These are phyloP conservation scores for Aristolochia californica DNA, from an alignment of 164 flowering plant genomes.

Conservation along the genomic window DNA sequence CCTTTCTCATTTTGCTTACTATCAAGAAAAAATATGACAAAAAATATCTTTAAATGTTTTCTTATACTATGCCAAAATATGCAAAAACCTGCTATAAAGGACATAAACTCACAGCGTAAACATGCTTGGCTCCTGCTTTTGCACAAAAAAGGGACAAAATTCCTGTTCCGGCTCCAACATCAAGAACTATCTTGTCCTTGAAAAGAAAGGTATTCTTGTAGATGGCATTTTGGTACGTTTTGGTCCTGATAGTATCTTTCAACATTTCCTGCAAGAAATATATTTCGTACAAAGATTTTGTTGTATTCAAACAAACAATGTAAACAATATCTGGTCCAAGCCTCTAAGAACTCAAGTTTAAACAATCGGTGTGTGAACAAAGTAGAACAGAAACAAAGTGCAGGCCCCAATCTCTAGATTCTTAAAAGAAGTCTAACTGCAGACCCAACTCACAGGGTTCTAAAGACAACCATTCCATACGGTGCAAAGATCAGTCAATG, in stretches of 20 bases:
- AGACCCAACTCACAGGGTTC: too few relatives aligned
- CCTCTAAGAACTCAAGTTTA: background rate
- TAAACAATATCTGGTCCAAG: background rate
- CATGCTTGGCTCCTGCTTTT: conserved; percentile 95
- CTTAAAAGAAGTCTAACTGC: too few relatives aligned
- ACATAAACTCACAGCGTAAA: conserved; percentile 67
- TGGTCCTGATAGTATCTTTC: conserved; percentile 90
- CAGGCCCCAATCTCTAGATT: too few relatives aligned
- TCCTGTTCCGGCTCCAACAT: conserved; percentile 99
- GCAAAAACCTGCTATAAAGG: background rate
- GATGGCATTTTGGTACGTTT: conserved; percentile 95
- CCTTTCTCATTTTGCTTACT: too few relatives aligned
- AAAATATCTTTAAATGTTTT: too few relatives aligned
- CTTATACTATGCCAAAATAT: background rate
- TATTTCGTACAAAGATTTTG: conserved; percentile 1
- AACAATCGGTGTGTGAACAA: too few relatives aligned
- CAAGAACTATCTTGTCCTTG: conserved; percentile 86
- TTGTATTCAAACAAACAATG: background rate
- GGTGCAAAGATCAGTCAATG: too few relatives aligned
- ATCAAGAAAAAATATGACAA: too few relatives aligned
- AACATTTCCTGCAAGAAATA: conserved; percentile 77
- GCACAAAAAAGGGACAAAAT: conserved; percentile 96
- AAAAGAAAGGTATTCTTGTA: conserved; percentile 75
- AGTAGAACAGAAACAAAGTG: too few relatives aligned
- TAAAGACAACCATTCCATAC: too few relatives aligned